Evolutionary conservation across 2,329 filamentous ascomycete species (phyloP).

Genomic region (Pestalotiopsis sp.): DNA sequence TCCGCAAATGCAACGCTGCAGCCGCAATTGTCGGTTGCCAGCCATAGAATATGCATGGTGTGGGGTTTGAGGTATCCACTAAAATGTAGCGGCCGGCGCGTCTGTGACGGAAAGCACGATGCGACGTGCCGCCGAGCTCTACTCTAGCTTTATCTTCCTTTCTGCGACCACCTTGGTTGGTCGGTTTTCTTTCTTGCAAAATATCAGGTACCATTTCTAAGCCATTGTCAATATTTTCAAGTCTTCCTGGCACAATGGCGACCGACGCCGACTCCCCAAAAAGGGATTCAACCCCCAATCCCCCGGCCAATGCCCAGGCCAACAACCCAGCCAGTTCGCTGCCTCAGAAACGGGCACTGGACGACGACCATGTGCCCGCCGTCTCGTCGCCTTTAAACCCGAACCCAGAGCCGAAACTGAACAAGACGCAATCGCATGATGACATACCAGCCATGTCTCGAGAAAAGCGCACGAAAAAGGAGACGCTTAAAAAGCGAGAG

Average conservation of each 20-base stretch:
- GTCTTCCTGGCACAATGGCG: conserved; percentile 24
- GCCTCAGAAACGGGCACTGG: conserved; percentile 67
- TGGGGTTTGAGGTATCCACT: not conserved
- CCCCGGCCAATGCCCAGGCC: conserved; percentile 19
- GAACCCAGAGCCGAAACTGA: conserved; percentile 49
- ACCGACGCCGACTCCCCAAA: conserved; percentile 28
- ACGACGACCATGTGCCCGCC: conserved; percentile 71
- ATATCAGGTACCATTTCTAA: no score
- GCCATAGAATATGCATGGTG: not conserved
- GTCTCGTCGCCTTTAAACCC: conserved; percentile 77
- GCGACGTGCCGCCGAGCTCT: not conserved
- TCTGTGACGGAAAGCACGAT: not conserved
- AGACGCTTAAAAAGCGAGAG: conserved; percentile 70
- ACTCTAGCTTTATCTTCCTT: not conserved
- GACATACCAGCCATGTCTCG: conserved; percentile 42
- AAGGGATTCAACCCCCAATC: conserved; percentile 31
- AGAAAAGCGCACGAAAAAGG: conserved; percentile 64
- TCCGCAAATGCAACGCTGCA: no score
- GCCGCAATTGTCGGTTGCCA: no score
- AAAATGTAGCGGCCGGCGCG: conserved; percentile 7
- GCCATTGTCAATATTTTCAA: no score
- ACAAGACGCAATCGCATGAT: conserved; percentile 39
- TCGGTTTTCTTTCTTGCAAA: no score
- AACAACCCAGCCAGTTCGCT: conserved; percentile 47
- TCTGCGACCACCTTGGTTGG: not conserved